These are phyloP conservation scores for Cyberlindnera americana DNA, from an alignment of 805 yeast species.

Conservation along the genomic window DNA sequence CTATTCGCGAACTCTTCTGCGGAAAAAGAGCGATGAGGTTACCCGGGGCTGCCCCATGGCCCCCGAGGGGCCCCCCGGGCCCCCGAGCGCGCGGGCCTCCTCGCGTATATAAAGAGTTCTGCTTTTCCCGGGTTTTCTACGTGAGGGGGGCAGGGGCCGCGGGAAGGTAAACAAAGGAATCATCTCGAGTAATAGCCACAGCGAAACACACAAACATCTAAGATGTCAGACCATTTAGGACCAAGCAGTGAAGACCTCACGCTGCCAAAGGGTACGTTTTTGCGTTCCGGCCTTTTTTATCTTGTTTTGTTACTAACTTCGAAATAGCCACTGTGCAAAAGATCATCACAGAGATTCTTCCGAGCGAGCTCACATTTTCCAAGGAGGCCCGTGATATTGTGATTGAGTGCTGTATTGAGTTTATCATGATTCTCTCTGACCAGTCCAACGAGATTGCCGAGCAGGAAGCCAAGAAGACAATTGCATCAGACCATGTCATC, in stretches of 20 bases:
- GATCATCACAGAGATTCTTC: constrained; percentile 84
- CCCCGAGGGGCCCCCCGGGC: too few species aligned
- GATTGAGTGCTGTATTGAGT: constrained; percentile 94
- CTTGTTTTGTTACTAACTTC: too few species aligned
- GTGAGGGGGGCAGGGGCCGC: too few species aligned
- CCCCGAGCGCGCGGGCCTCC: neutral
- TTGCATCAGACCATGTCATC: constrained; percentile 93
- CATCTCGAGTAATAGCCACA: neutral
- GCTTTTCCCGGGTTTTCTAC: neutral
- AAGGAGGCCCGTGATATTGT: constrained; percentile 94
- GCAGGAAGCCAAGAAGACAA: constrained; percentile 92
- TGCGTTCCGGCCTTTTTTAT: too few species aligned
- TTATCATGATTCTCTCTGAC: constrained; percentile 89
- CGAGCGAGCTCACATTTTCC: constrained; percentile 81
- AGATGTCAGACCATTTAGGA: constrained; percentile 25
- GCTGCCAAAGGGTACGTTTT: constrained; percentile 39
- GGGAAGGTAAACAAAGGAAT: neutral
- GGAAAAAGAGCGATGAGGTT: constrained; percentile 8
- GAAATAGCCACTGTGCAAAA: constrained; percentile 91
- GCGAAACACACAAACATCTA: neutral
- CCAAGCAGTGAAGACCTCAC: constrained; percentile 36
- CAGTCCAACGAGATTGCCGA: constrained; percentile 96
- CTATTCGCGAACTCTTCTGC: too few species aligned
- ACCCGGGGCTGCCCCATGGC: too few species aligned
- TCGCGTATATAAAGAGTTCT: neutral